phyloP scores from a whole-genome alignment of 1,139 yeast genomes.

The Magnusiomyces sp. region DNA sequence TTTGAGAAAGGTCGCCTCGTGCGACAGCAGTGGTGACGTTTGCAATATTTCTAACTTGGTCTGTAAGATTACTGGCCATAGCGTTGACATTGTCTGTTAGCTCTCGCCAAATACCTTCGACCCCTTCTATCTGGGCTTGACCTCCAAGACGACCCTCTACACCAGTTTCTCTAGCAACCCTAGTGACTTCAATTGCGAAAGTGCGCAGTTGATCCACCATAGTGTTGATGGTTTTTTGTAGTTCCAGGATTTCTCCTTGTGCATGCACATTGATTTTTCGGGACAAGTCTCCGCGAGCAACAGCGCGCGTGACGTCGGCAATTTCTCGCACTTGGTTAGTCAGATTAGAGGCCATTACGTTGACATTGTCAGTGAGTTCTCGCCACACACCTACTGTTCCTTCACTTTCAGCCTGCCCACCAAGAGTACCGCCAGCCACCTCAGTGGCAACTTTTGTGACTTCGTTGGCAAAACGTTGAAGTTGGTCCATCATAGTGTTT shows the following conservation, averaged over 20 bases:
- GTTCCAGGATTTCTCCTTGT: constrained; percentile 71
- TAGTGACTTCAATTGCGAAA: constrained; percentile 80
- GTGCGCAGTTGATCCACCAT: constrained; percentile 87
- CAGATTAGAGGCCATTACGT: constrained; percentile 78
- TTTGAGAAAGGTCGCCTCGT: constrained; percentile 77
- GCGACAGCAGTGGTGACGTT: constrained; percentile 91
- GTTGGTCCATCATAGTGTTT: constrained; percentile 82
- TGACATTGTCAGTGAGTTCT: constrained; percentile 72
- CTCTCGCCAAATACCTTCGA: constrained; percentile 86
- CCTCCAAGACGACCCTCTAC: constrained; percentile 84
- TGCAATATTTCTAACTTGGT: constrained; percentile 83
- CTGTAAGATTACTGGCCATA: constrained; percentile 80
- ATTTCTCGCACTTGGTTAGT: constrained; percentile 81
- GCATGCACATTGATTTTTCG: constrained; percentile 76
- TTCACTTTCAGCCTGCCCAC: constrained; percentile 79
- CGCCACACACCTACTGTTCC: constrained; percentile 86
- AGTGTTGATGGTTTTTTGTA: constrained; percentile 71
- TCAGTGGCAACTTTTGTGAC: constrained; percentile 82
- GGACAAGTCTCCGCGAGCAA: constrained; percentile 70
- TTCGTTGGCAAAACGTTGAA: constrained; percentile 73
- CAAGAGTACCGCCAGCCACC: constrained; percentile 81
- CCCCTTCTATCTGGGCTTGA: constrained; percentile 75
- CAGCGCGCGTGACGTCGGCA: constrained; percentile 82
- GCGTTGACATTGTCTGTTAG: constrained; percentile 84
- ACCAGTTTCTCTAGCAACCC: constrained; percentile 85